Conservation (phyloP, 129 eudicot species). For the Arctium minus region DNA sequence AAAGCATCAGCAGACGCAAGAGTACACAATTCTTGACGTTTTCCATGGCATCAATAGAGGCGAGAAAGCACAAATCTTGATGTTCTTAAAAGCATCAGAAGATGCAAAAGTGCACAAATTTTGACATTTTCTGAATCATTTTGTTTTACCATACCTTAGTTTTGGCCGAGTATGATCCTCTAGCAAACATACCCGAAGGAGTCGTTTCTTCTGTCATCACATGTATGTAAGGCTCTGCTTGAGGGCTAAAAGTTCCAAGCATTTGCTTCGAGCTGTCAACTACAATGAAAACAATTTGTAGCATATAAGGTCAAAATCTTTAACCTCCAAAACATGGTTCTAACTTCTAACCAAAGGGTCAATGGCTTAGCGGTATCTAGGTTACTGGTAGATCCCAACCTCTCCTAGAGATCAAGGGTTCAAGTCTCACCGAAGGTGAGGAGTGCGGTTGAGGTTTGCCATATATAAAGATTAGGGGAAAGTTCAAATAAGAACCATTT, state of each 20-base stretch:
- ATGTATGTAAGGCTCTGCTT: slow-evolving; percentile 54
- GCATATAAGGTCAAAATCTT: background rate
- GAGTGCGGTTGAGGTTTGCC: too few species aligned
- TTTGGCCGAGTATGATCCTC: slow-evolving; percentile 60
- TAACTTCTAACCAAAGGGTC: background rate
- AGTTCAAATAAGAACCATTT: too few species aligned
- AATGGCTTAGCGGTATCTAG: background rate
- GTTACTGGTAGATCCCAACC: too few species aligned
- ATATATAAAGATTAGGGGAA: too few species aligned
- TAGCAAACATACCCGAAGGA: slow-evolving; percentile 59
- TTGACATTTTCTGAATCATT: background rate
- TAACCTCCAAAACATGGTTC: background rate
- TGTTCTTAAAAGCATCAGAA: background rate
- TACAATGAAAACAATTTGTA: slow-evolving; percentile 8
- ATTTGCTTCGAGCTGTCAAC: slow-evolving; percentile 64
- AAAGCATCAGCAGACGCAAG: background rate
- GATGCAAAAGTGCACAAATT: background rate
- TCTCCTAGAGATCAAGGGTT: too few species aligned
- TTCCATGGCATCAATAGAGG: background rate
- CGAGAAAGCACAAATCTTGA: background rate
- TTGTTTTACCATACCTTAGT: slow-evolving; percentile 38
- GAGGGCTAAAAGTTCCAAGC: slow-evolving; percentile 75
- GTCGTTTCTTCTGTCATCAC: slow-evolving; percentile 58
- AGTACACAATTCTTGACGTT: background rate
- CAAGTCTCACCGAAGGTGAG: too few species aligned